phyloP scores from a whole-genome alignment of 1,139 yeast species.

The Saccharomyces pastorianus region DNA sequence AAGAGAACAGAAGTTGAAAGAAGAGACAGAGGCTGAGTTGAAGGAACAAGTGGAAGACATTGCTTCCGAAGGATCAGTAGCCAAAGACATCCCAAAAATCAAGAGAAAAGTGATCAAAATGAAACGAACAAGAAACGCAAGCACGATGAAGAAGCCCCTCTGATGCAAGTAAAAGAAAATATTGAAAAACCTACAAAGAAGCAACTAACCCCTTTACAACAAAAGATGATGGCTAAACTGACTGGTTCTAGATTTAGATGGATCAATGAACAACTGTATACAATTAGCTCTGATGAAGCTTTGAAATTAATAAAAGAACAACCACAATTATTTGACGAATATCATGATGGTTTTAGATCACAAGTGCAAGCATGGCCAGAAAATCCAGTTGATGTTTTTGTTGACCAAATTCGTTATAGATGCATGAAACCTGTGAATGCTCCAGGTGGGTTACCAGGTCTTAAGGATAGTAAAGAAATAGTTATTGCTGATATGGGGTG shows the following conservation, averaged over 20 bases:
- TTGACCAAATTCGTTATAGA: constrained; percentile 57
- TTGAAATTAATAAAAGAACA: constrained; percentile 63
- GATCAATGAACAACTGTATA: constrained; percentile 93
- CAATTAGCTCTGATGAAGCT: constrained; percentile 73
- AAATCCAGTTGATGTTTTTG: constrained; percentile 88
- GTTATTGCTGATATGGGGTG: constrained; percentile 98
- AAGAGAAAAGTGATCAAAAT: constrained; percentile 2
- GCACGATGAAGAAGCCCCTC: neutral
- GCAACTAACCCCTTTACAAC: constrained; percentile 82
- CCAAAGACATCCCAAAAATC: constrained; percentile 6
- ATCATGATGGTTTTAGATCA: constrained; percentile 88
- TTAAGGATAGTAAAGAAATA: constrained; percentile 43
- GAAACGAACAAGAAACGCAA: constrained; percentile 3
- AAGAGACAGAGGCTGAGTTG: constrained; percentile 7
- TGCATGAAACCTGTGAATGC: constrained; percentile 68
- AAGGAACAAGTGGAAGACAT: constrained; percentile 3
- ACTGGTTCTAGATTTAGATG: constrained; percentile 94
- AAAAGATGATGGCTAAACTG: constrained; percentile 89
- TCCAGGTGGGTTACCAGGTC: constrained; percentile 90
- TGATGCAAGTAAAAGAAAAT: neutral
- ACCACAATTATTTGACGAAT: constrained; percentile 86
- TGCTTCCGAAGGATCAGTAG: constrained; percentile 8
- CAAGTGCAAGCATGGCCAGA: constrained; percentile 98
- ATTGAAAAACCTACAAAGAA: constrained; percentile 6
- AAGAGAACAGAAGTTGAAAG: constrained; percentile 3